Conservation (phyloP, 352 stramenopile genomes). For the Thalassiosira gravida region DNA sequence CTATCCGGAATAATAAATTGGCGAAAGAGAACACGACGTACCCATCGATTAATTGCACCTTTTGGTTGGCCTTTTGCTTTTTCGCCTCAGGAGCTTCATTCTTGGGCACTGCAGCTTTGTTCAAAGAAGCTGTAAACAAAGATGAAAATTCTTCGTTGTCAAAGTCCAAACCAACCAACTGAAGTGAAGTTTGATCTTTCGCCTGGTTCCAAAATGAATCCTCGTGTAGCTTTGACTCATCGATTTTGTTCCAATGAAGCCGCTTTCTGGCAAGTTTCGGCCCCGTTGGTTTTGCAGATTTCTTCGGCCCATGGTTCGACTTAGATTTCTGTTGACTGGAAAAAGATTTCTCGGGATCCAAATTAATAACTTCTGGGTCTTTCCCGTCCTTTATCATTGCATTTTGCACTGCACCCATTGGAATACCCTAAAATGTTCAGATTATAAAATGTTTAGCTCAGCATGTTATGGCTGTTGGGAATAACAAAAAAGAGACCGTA, state of each 20-base stretch:
- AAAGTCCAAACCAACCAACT: constrained; percentile 79
- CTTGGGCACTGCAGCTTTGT: constrained; percentile 72
- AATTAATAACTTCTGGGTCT: constrained; percentile 80
- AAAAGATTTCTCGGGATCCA: constrained; percentile 76
- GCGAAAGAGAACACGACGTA: too few species aligned
- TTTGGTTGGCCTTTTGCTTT: constrained; percentile 74
- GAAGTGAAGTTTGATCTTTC: constrained; percentile 53
- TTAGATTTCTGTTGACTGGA: constrained; percentile 62
- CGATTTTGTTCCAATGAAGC: constrained; percentile 85
- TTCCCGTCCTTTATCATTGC: constrained; percentile 89
- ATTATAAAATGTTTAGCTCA: too few species aligned
- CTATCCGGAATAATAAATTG: too few species aligned
- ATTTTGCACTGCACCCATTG: constrained; percentile 90
- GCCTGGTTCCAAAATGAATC: constrained; percentile 89
- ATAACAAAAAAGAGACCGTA: too few species aligned
- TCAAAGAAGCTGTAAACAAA: constrained; percentile 81
- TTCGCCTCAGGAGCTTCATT: constrained; percentile 22
- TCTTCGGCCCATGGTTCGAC: constrained; percentile 45
- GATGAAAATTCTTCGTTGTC: constrained; percentile 84
- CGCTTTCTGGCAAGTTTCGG: constrained; percentile 80
- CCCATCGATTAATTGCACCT: constrained; percentile 87
- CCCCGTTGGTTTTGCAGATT: constrained; percentile 52
- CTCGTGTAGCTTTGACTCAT: constrained; percentile 82
- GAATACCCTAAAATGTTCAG: too few species aligned
- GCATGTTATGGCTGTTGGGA: too few species aligned